Evolutionary conservation across 805 yeast genomes (phyloP).

Genomic region (Zygosaccharomyces bisporus): DNA sequence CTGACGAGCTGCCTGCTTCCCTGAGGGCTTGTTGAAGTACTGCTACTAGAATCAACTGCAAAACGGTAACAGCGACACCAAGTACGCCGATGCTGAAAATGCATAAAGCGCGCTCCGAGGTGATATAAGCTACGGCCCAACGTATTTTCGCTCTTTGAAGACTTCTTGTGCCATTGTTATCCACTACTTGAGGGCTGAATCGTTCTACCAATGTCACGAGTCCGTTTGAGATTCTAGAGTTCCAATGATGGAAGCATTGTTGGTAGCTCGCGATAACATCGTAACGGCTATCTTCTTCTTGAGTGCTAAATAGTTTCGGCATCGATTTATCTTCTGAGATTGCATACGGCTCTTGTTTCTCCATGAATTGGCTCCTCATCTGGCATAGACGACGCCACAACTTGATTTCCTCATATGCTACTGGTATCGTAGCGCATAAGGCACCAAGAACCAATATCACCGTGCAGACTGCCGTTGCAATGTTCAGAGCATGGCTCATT

Average conservation of each 20-base stretch:
- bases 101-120: conserved; percentile 49
- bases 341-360: not conserved
- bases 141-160: conserved; percentile 24
- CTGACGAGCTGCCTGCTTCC: conserved; percentile 3
- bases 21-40: conserved; percentile 13
- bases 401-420: conserved; percentile 43
- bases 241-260: conserved; percentile 24
- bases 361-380: conserved; percentile 32
- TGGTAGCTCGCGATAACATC: conserved; percentile 25
- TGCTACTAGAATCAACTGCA: conserved; percentile 51
- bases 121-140: conserved; percentile 43
- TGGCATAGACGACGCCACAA: conserved; percentile 46
- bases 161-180: not conserved
- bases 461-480: conserved; percentile 39
- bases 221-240: conserved; percentile 12
- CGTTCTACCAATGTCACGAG: conserved; percentile 6
- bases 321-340: conserved; percentile 5
- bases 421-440: conserved; percentile 40
- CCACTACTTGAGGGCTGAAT: not conserved
- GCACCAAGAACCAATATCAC: conserved; percentile 41
- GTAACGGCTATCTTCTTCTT: conserved; percentile 2
- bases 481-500: conserved; percentile 35
- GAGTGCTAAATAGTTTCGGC: conserved; percentile 4
- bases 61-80: conserved; percentile 50
- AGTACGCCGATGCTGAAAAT: conserved; percentile 51